Percentiles rank a stretch among this genome's conserved stretches.
phyloP scores from a whole-genome alignment of 2,329 filamentous ascomycete genomes.

The Aspergillus ibericus region DNA sequence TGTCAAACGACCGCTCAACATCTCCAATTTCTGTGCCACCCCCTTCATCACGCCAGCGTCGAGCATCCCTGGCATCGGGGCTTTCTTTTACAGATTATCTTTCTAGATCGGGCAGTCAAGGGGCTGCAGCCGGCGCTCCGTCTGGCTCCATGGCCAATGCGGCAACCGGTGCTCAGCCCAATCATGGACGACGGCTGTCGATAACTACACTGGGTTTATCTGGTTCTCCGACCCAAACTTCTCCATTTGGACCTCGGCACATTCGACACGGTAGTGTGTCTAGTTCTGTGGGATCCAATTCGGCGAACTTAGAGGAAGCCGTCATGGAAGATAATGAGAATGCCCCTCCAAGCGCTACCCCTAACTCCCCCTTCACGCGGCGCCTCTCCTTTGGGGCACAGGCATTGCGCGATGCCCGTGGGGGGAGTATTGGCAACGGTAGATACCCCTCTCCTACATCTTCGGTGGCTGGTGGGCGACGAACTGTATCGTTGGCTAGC shows the following conservation, averaged over 20 bases:
- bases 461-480: constrained; percentile 25
- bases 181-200: constrained; percentile 67
- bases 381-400: constrained; percentile 88
- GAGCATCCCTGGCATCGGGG: constrained; percentile 47
- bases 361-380: constrained; percentile 68
- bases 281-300: constrained; percentile 53
- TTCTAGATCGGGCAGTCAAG: constrained; percentile 29
- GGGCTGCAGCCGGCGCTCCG: constrained; percentile 14
- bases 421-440: constrained; percentile 63
- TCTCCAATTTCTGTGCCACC: constrained; percentile 41
- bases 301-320: constrained; percentile 43
- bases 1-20: constrained; percentile 46
- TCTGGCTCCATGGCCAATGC: constrained; percentile 53
- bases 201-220: constrained; percentile 74
- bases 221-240: constrained; percentile 63
- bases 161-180: constrained; percentile 49
- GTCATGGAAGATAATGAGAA: constrained; percentile 69
- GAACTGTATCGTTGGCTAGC: constrained; percentile 27
- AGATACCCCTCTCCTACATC: constrained; percentile 52
- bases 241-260: constrained; percentile 51
- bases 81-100: constrained; percentile 45
- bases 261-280: constrained; percentile 68
- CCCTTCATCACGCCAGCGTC: constrained; percentile 41
- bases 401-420: constrained; percentile 69
- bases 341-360: constrained; percentile 56